These are phyloP conservation scores for Nicotiana tomentosiformis DNA, from an alignment of 257 asterid species.

Conservation along the genomic window DNA sequence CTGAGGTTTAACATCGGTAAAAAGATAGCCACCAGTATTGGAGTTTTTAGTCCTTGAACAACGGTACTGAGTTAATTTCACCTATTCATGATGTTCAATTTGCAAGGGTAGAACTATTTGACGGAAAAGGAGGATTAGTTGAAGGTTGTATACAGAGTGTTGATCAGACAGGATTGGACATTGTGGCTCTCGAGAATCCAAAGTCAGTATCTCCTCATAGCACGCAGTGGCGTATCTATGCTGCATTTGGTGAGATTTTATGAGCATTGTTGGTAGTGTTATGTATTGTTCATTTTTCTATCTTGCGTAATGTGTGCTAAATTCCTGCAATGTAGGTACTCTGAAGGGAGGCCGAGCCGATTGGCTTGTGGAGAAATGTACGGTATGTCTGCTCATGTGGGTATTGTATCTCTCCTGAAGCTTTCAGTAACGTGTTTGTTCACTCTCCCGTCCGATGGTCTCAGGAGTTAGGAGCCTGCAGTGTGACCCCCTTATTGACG, in stretches of 20 bases:
- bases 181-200: slow-evolving; percentile 62
- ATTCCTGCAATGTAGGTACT: slow-evolving; percentile 46
- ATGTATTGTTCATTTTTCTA: not conserved
- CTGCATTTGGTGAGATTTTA: slow-evolving; percentile 75
- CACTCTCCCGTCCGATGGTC: slow-evolving; percentile 10
- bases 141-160: slow-evolving; percentile 74
- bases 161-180: slow-evolving; percentile 63
- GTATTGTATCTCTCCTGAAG: slow-evolving; percentile 3
- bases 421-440: not conserved
- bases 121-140: slow-evolving; percentile 85
- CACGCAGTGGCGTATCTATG: slow-evolving; percentile 83
- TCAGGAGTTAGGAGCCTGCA: slow-evolving; percentile 91
- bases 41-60: not conserved
- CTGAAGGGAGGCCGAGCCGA: slow-evolving; percentile 97
- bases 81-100: slow-evolving; percentile 13
- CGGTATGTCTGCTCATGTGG: slow-evolving; percentile 46
- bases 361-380: slow-evolving; percentile 99
- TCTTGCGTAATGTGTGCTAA: not conserved
- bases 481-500: slow-evolving; percentile 82
- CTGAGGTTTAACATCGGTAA: not conserved
- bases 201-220: slow-evolving; percentile 39
- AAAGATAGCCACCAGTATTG: not conserved
- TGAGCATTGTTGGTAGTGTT: not conserved
- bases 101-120: slow-evolving; percentile 90
- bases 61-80: slow-evolving; percentile 2